Base-by-base conservation (phyloP, 1,139 yeast genomes). In the Pichia sp. region DNA sequence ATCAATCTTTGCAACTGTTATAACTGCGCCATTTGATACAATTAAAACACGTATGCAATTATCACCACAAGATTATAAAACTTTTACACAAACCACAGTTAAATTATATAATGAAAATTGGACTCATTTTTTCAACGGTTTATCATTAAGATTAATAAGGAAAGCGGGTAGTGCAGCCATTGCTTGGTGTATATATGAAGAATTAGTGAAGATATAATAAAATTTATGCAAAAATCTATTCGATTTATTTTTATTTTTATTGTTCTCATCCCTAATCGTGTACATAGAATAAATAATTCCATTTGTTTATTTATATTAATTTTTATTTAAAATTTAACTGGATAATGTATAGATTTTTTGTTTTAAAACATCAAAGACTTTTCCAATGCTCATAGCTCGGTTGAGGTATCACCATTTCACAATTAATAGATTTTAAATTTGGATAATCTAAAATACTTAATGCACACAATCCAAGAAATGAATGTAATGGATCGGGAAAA, bases 121-220 rank as follows among this genome's bases (percentile, higher is more conserved):
- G 12, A 55, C 66, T 28, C 76, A 82, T 44, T 68, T 92, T 44
- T 89, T 92, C 61, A 81, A 87, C 60, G 98, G 98, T 0, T 67
- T 92, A 37, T 78, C 90, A 37, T 70, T 92, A 53, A 70, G 98
- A 50, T 71, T 92, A 45, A 73, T 86, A 4, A 73, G 98, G 55
- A 92, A 92, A 63, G 96, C 95, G 0, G 65, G 87, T 48, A 83
- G 95, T 63, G 92, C 97, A 0, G 97, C 96, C 2, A 89, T 92
- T 49, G 89, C 96, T 43, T 92, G 98, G 98, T 87, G 96, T 53
- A 82, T 92, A 29, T 92, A 90, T 61, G 98, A 90, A 64, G 97
- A 92, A 61, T 66, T 87, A 50, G 76, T 87, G 35, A 81, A 79
- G 53, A 52, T 58, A 27, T 59, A 40, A 16, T 8, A 32, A 22